Conservation (phyloP, 805 yeast genomes). For the Brettanomyces nanus region DNA sequence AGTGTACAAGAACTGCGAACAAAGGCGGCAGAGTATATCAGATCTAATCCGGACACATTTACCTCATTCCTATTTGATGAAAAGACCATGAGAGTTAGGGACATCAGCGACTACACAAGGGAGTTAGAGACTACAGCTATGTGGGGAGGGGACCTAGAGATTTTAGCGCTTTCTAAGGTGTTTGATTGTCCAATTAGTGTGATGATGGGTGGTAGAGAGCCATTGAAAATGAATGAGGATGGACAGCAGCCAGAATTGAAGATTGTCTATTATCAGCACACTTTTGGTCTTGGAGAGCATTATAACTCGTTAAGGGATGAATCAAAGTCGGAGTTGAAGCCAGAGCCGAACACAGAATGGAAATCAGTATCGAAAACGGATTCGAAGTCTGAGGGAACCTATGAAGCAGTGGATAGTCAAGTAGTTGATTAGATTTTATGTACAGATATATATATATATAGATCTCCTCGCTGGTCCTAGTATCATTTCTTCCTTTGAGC, state of each 20-base stretch:
- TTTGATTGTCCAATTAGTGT: constrained; percentile 69
- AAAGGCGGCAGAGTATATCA: constrained; percentile 59
- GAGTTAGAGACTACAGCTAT: constrained; percentile 69
- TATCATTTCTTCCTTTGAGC: constrained; percentile 27
- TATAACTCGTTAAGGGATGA: constrained; percentile 60
- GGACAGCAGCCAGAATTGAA: constrained; percentile 48
- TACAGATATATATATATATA: not conserved
- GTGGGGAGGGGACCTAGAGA: constrained; percentile 97
- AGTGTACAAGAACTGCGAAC: constrained; percentile 50
- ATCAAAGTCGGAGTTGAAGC: too few species aligned
- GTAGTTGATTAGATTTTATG: too few species aligned
- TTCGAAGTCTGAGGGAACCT: not conserved
- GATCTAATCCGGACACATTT: constrained; percentile 58
- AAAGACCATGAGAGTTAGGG: constrained; percentile 51
- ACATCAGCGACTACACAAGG: constrained; percentile 58
- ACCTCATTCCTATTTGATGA: constrained; percentile 82
- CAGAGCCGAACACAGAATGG: not conserved
- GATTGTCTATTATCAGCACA: constrained; percentile 76
- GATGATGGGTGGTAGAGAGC: constrained; percentile 68
- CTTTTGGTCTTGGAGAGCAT: constrained; percentile 90
- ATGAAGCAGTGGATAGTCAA: not conserved
- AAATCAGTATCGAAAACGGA: not conserved
- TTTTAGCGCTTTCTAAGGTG: constrained; percentile 69
- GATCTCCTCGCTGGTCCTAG: not conserved
- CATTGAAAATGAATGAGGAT: constrained; percentile 53